These are phyloP conservation scores for Plenodomus tracheiphilus DNA, from an alignment of 2,329 filamentous ascomycete genomes.

Conservation along the genomic window DNA sequence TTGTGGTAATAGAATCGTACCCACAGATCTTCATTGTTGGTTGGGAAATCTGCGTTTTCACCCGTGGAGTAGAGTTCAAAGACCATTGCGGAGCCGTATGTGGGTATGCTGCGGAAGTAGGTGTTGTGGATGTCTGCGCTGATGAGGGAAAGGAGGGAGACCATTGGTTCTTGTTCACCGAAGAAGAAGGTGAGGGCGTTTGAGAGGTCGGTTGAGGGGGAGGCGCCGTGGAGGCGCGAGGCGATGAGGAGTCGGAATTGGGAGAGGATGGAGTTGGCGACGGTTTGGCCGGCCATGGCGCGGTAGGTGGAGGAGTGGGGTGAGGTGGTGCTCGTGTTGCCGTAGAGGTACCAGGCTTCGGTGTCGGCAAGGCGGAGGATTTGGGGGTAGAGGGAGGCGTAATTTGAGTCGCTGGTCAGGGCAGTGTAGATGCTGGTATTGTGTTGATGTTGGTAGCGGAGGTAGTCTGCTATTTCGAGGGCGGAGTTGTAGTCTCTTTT, in stretches of 20 bases:
- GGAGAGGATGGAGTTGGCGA: constrained; percentile 29
- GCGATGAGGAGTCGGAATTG: constrained; percentile 27
- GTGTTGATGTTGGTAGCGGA: constrained; percentile 58
- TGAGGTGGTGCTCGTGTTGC: constrained; percentile 47
- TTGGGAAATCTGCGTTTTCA: constrained; percentile 40
- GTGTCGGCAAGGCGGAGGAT: constrained; percentile 53
- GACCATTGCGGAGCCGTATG: constrained; percentile 39
- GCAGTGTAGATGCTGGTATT: constrained; percentile 48
- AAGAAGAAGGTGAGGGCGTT: constrained; percentile 51
- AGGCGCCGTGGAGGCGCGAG: constrained; percentile 8
- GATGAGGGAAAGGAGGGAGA: constrained; percentile 36
- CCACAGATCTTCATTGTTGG: constrained; percentile 50
- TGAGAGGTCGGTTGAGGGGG: constrained; percentile 22
- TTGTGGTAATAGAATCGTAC: constrained; percentile 63
- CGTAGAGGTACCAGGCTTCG: constrained; percentile 49
- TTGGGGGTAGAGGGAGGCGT: constrained; percentile 24
- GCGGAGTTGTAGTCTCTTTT: constrained; percentile 56
- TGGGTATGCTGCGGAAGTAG: constrained; percentile 29
- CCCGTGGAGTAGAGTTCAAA: constrained; percentile 53
- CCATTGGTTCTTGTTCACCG: constrained; percentile 38
- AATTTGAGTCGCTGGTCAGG: constrained; percentile 35
- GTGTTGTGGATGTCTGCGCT: constrained; percentile 21
- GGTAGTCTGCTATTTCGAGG: constrained; percentile 58
- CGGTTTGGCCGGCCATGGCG: constrained; percentile 37
- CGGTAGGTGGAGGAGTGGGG: constrained; percentile 19